Conservation (phyloP, 1,284 basidiomycete species). For the Pterula multifida region DNA sequence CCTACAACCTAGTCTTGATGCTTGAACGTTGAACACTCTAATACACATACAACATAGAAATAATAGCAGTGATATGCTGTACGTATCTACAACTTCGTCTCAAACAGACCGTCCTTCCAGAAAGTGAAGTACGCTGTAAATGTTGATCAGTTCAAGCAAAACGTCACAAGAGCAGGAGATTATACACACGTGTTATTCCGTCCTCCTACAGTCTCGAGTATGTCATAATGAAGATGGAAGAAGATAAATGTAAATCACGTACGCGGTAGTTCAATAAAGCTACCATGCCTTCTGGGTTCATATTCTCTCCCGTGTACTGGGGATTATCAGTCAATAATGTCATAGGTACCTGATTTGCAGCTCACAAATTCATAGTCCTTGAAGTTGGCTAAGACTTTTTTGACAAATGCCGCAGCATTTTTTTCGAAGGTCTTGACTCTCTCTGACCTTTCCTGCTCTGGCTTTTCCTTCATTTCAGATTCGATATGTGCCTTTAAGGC, state of each 20-base stretch:
- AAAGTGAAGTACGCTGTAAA: constrained; percentile 78
- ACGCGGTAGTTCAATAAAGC: constrained; percentile 79
- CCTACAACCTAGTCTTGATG: background rate
- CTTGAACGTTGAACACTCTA: background rate
- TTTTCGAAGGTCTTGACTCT: constrained; percentile 78
- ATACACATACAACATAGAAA: background rate
- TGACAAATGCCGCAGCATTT: constrained; percentile 64
- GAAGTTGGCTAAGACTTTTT: constrained; percentile 87
- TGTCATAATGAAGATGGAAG: constrained; percentile 7
- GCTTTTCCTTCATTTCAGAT: constrained; percentile 76
- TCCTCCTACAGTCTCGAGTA: constrained; percentile 34
- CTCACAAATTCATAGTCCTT: constrained; percentile 80
- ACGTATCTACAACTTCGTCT: constrained; percentile 38
- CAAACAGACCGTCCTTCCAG: constrained; percentile 87
- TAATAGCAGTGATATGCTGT: background rate
- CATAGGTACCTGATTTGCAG: background rate
- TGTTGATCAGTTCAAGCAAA: constrained; percentile 3
- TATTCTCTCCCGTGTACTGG: constrained; percentile 79
- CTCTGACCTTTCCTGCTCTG: constrained; percentile 50
- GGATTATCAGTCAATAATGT: constrained; percentile 7
- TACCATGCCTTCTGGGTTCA: constrained; percentile 86
- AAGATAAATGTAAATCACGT: constrained; percentile 15
- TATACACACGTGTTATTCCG: constrained; percentile 61
- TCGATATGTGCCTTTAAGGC: constrained; percentile 24
- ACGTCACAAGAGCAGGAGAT: background rate